Evolutionary conservation across 495 filamentous ascomycete genomes (phyloP), one percentile per base, ranked within the genome.

Genomic region (Trichodelitschia bisporula): DNA sequence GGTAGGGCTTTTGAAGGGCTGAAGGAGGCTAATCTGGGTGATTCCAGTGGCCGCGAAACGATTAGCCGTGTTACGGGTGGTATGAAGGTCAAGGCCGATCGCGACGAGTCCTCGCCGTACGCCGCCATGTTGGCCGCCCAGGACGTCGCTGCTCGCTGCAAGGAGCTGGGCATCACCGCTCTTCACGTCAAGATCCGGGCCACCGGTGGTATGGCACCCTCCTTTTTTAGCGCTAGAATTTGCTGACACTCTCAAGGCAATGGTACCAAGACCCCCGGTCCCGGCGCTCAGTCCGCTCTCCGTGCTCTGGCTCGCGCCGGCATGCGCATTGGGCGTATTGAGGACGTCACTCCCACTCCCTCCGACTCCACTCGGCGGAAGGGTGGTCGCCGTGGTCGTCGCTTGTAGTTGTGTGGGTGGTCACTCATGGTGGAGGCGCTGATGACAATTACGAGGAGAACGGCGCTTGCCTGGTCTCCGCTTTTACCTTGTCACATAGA

Each of bases 51-150:
- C 61, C 86, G 86, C 61, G 86, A 99, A 80, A 99, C 86, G 61
- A 84, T 99, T 60, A 71, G 65, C 69, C 82, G 86, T 73, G 82
- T 99, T 36, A 99, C 86, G 45, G 86, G 86, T 59, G 86, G 86
- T 53, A 95, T 95, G 86, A 99, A 99, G 68, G 86, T 99, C 66
- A 99, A 99, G 74, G 86, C 86, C 56, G 86, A 99, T 57, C 82
- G 86, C 63, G 86, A 99, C 61, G 86, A 99, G 68, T 93, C 83
- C 38, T 93, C 83, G 29, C 86, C 86, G 40, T 99, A 99, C 69
- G 86, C 86, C 47, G 86, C 86, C 56, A 99, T 99, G 86, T 77
- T 99, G 73, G 86, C 86, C 55, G 86, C 83, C 42, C 83, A 92
- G 58, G 72, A 76, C 44, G 86, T 91, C 52, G 86, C 86, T 44